Evolutionary conservation across 768 basidiomycete species (phyloP).

Genomic region (Collybia nuda): DNA sequence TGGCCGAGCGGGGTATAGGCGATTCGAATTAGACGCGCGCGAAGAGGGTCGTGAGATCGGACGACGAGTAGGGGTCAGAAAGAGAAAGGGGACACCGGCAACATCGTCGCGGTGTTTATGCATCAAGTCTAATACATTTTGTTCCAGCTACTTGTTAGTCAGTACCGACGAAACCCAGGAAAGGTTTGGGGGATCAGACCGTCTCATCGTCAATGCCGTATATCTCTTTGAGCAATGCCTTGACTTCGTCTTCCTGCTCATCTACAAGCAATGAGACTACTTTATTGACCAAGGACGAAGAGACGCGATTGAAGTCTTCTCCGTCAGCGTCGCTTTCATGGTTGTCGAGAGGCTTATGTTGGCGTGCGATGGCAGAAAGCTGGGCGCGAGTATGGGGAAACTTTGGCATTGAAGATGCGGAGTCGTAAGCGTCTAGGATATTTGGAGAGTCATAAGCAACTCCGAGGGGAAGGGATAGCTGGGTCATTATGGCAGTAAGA

Average conservation of each 20-base stretch:
- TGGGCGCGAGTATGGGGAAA: conserved; percentile 86
- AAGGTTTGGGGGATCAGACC: conserved; percentile 40
- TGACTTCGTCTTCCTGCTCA: conserved; percentile 88
- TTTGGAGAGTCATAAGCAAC: background rate
- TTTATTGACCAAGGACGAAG: conserved; percentile 60
- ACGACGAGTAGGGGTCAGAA: conserved; percentile 76
- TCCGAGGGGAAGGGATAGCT: background rate
- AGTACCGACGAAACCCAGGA: conserved; percentile 10
- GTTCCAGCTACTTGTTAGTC: conserved; percentile 61
- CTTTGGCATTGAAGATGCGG: conserved; percentile 31
- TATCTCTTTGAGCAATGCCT: conserved; percentile 65
- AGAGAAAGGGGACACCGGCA: conserved; percentile 79
- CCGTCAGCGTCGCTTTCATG: conserved; percentile 57
- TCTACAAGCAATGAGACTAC: conserved; percentile 73
- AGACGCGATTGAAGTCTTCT: conserved; percentile 53
- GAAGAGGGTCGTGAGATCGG: conserved; percentile 82
- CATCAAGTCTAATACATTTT: conserved; percentile 92
- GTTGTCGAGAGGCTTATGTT: conserved; percentile 61
- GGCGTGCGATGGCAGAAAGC: conserved; percentile 70
- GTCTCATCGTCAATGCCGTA: conserved; percentile 70
- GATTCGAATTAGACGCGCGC: conserved; percentile 69
- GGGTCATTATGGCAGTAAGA: background rate
- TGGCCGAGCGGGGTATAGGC: conserved; percentile 61
- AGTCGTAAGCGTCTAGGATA: background rate
- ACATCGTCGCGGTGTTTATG: conserved; percentile 90